Evolutionary conservation across 2,329 filamentous ascomycete species (phyloP), one percentile per base, ranked within the genome.

Genomic region (Alternaria novae-zelandiae): DNA sequence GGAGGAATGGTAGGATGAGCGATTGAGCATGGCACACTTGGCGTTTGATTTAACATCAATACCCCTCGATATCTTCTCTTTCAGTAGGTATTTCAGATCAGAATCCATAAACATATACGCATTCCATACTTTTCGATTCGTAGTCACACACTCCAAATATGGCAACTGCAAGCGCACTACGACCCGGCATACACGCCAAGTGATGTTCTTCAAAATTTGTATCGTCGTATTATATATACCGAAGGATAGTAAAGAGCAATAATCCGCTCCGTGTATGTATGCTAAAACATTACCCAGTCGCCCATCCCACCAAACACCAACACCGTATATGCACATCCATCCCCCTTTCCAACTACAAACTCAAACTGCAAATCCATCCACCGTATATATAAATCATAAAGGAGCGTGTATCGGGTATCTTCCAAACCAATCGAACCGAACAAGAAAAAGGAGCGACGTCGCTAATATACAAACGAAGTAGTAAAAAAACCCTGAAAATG

Each of bases 211-310:
- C n/a, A n/a, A n/a, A n/a, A n/a, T n/a, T n/a, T n/a, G n/a, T n/a
- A 25, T 2, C 6, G 45, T 51, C 10, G 49, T 23, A 36, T 51
- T 46, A 55, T 55, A 21, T 57, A 53, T 53, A 45, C 30, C 28
- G 41, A 57, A 57, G 20, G 46, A 53, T 53, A 56, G 58, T 36
- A 61, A 44, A 30, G 50, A 61, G 58, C 58, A 25, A 17, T 13
- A 17, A 17, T 49, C 12, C 15, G 54, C 41, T 41, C 23, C 20
- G n/a, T 54, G 17, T 51, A 57, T 57, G 44, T 36, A 32, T 41
- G 5, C 43, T 5, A 53, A 30, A 3, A 2, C 8, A 20, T 30
- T 20, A 21, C 23, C 11, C 20, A 11, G 2, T n/a, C 8, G 15
- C 2, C 20, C 23, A 41, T 25, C 13, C 49, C 36, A 41, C 36